Base-by-base conservation (phyloP, 2,329 filamentous ascomycete genomes). In the Passalora sequoiae region DNA sequence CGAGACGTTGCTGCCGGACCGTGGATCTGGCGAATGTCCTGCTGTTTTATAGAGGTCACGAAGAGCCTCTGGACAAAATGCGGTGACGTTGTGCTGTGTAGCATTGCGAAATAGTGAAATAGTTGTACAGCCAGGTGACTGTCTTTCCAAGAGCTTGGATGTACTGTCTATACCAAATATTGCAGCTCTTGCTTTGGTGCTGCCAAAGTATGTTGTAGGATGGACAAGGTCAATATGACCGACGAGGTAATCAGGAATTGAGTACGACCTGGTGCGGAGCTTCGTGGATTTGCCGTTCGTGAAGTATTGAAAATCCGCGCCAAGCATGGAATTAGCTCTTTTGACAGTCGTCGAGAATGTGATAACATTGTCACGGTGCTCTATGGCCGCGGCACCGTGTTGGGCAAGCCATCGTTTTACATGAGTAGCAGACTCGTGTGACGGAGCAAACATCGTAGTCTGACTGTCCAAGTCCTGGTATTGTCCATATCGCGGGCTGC, bases 31-130 rank as follows among this genome's bases (percentile, higher is more conserved):
- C n/a, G 64, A 66, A 58, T 77, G 76, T 47, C 64, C 56, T 36
- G 66, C 66, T 41, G 72, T 65, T 49, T 72, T 71, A 64, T 77
- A 77, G 25, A 74, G 60, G 49, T 67, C 52, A 53, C 70, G 69
- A 41, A 75, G 47, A 25, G 24, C 19, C 13, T 37, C 19, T 4
- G 33, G 33, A 13, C 9, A 31, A 15, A 31, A 15, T 12, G 28
- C 9, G n/a, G n/a, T 3, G 7, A 15, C 17, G n/a, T 31, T 15
- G 28, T 12, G 2, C n/a, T 16, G n/a, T 15, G 28, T 3, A n/a
- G 3, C 17, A 2, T n/a, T n/a, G n/a, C 7, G 7, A n/a, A 15
- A 15, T n/a, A 10, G 7, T 15, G n/a, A 15, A 6, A 16, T 31
- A 3, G 3, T 31, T 31, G n/a, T 31, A n/a, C 4, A 31, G 9